These are phyloP conservation scores for Syzygium malaccense DNA, from an alignment of 441 rosid genomes.

Conservation along the genomic window DNA sequence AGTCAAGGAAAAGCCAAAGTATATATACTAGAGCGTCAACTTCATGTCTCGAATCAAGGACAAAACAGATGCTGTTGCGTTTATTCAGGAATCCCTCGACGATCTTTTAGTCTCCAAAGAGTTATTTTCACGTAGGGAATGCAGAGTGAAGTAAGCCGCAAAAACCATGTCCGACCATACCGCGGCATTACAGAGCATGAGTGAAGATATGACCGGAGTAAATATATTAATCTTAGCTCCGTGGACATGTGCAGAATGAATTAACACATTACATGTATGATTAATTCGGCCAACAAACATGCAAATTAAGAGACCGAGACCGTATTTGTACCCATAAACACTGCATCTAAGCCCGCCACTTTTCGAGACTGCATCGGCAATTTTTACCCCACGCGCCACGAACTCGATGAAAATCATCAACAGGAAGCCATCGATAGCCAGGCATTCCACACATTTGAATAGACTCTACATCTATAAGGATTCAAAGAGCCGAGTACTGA, in stretches of 20 bases:
- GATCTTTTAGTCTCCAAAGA: not conserved
- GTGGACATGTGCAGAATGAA: not conserved
- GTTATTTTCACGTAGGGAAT: not conserved
- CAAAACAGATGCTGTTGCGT: not conserved
- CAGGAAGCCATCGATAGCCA: not conserved
- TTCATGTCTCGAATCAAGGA: rapidly evolving
- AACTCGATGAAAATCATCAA: not conserved
- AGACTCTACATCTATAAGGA: not conserved
- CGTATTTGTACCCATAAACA: not conserved
- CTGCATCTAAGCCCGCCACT: not conserved
- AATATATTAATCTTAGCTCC: not conserved
- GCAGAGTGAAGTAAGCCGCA: not conserved
- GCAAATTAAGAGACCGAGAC: not conserved
- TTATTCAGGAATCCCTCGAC: not conserved
- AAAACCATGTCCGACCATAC: not conserved
- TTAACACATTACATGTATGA: too few relatives aligned
- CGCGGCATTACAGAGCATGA: not conserved
- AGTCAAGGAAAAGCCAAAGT: not conserved
- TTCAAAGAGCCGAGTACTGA: not conserved
- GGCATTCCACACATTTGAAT: not conserved
- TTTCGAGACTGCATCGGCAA: not conserved
- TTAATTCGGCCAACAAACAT: not conserved
- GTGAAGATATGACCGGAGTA: too few relatives aligned
- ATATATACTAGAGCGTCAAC: not conserved
- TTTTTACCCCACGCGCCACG: not conserved